Evolutionary conservation across 352 stramenopile species (phyloP), one percentile per base, ranked within the genome.

Genomic region (Globisporangium echinulatum): DNA sequence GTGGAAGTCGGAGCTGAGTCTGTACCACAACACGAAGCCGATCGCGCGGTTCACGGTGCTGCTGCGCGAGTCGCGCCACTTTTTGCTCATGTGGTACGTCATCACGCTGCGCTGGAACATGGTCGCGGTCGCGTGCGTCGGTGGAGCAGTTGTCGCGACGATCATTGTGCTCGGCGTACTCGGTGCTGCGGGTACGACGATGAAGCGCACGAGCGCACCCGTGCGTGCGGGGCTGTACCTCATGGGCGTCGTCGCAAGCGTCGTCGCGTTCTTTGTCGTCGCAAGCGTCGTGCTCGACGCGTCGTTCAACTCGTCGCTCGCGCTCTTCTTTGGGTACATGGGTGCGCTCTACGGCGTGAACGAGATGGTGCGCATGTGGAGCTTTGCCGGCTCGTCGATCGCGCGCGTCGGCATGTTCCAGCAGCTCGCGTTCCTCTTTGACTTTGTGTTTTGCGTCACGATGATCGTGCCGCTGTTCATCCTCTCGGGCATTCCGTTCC

Each of bases 371-470:
- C 74, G 74, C 17, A 88, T 90, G 74, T 87, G 74, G 67, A 88
- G 77, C 47, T 90, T 88, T 61, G 59, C 59, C 17, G 61, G 62
- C 56, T 83, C 71, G 37, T 88, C 78, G 7, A 88, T 90, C 37
- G 75, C 71, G 33, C 64, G 67, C 37, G 69, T 83, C 13, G 55
- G 64, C 0, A 49, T 88, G 33, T 90, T 89, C 66, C 72, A 88
- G 68, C 76, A 91, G 59, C 64, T 91, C n/a, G 69, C 78, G 48
- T 91, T 91, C 70, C 66, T 91, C 6, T 91, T 88, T 50, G 82
- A 91, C 65, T 89, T 91, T 58, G 62, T 87, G n/a, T 88, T 89
- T 49, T 84, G 77, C 62, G 69, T 66, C 33, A 67, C 63, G 37
- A 72, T 90, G 74, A 73, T 89, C 49, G 71, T 91, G 43, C 79